Base-by-base conservation (phyloP, 805 yeast genomes). In the Myxozyma lipomycoides region DNA sequence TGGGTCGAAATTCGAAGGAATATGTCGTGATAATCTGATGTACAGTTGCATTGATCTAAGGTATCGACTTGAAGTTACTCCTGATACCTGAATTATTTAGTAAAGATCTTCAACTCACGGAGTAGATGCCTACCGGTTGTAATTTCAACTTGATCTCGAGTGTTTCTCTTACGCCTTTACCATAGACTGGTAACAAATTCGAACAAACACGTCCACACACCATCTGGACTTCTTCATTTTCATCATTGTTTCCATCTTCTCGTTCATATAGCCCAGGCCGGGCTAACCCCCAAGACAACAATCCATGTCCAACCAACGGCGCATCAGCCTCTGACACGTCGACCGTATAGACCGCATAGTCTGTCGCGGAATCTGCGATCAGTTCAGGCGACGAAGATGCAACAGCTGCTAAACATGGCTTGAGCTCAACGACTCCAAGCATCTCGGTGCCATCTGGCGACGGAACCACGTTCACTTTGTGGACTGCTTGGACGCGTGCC, bases 271-370 rank as follows among this genome's bases (percentile, higher is more conserved):
- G n/a, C 4, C 53, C 40, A 2, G 51, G 7, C 7, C 48, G 26
- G 9, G 55, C 44, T 28, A 58, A 40, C 6, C 51, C 61, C 49
- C 61, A 60, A 5, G 70, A 64, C 10, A 72, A 59, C 49, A 62
- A 52, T 12, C 75, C 75, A 52, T 72, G 73, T 23, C 73, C 72
- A 41, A 69, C 70, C 28, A 67, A 53, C 10, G 75, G 74, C 40
- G 55, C 52, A 42, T 61, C 72, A 17, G 61, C 63, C 49, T 71
- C 75, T 10, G 69, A 61, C 51, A 62, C 64, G 59, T 71, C 75
- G 17, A 61, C 66, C 2, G 72, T 62, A 52, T 71, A 72, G 4
- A 71, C 72, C 24, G 71, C 66, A 58, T 62, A 71, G 45, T 71
- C 75, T 32, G 55, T 36, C 7, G 61, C 61, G n/a, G 60, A 49